Percentiles rank a stretch among this genome's conserved stretches.
These are phyloP conservation scores for Diaporthe destruens DNA, from an alignment of 2,329 filamentous ascomycete genomes.

Conservation along the genomic window DNA sequence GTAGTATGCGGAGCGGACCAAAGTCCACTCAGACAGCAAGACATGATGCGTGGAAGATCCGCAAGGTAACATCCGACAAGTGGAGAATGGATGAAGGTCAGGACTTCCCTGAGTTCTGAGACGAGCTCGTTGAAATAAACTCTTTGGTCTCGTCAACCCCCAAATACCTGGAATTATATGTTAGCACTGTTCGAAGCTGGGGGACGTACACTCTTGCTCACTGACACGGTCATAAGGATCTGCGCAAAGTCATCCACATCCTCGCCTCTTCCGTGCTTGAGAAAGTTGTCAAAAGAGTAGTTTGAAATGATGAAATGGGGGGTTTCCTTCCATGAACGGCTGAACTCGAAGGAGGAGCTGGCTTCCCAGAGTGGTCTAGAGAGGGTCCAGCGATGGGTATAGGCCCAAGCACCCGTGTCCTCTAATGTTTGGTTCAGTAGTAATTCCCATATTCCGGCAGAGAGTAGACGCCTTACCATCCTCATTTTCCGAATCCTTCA, in stretches of 20 bases:
- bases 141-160: constrained; percentile 19
- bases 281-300: constrained; percentile 4
- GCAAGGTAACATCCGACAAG: not conserved
- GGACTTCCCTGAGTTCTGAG: rapidly evolving
- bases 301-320: constrained; percentile 14
- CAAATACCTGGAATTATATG: not conserved
- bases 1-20: constrained; percentile 5
- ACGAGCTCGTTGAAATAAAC: not conserved
- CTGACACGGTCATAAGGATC: constrained; percentile 17
- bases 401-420: constrained; percentile 11
- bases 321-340: not conserved
- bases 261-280: constrained; percentile 2
- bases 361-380: not conserved
- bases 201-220: not conserved
- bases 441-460: too few species aligned
- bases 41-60: not conserved
- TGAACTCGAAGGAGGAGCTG: not conserved
- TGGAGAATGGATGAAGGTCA: rapidly evolving
- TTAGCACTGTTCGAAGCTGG: not conserved
- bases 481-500: constrained; percentile 41
- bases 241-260: constrained; percentile 13
- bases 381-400: not conserved
- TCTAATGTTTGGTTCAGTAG: not conserved
- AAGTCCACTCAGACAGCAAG: not conserved
- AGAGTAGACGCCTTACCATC: not conserved